phyloP scores from a whole-genome alignment of 2,329 filamentous ascomycete genomes.

The Aspergillus sp. region DNA sequence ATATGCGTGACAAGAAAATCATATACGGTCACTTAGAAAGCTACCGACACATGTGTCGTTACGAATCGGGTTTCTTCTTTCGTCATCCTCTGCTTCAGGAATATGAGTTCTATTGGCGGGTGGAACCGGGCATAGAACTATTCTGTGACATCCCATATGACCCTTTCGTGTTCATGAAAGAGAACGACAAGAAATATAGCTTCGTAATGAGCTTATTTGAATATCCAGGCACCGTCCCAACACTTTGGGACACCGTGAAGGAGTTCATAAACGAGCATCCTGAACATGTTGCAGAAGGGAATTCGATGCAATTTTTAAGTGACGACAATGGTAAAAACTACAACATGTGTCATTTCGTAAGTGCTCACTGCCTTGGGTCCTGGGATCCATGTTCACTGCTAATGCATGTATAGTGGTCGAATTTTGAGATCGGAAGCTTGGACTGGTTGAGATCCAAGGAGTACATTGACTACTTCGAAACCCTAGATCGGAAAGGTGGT shows the following conservation, averaged over 20 bases:
- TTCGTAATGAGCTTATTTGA: conserved; percentile 95
- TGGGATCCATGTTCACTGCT: neutral
- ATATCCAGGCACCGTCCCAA: conserved; percentile 94
- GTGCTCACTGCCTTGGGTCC: conserved; percentile 33
- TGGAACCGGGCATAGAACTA: conserved; percentile 94
- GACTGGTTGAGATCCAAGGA: conserved; percentile 88
- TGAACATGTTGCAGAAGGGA: conserved; percentile 79
- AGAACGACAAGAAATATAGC: conserved; percentile 97
- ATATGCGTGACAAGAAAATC: conserved; percentile 92
- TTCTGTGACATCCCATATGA: conserved; percentile 96
- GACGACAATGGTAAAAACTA: conserved; percentile 89
- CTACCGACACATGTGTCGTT: conserved; percentile 99
- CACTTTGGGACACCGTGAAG: conserved; percentile 92
- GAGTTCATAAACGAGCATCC: conserved; percentile 90
- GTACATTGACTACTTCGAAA: conserved; percentile 88
- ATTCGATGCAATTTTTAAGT: conserved; percentile 87
- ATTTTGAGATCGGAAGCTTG: conserved; percentile 94
- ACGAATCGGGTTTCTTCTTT: conserved; percentile 99
- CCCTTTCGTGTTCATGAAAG: conserved; percentile 93
- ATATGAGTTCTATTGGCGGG: conserved; percentile 99
- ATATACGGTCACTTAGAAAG: conserved; percentile 97
- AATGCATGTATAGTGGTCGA: conserved; percentile 75
- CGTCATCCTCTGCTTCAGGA: conserved; percentile 88
- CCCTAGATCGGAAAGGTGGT: conserved; percentile 84
- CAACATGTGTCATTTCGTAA: conserved; percentile 95